Percentiles rank a stretch among this genome's conserved stretches.
These are phyloP conservation scores for Triangularia setosa DNA, from an alignment of 2,329 filamentous ascomycete genomes.

Conservation along the genomic window DNA sequence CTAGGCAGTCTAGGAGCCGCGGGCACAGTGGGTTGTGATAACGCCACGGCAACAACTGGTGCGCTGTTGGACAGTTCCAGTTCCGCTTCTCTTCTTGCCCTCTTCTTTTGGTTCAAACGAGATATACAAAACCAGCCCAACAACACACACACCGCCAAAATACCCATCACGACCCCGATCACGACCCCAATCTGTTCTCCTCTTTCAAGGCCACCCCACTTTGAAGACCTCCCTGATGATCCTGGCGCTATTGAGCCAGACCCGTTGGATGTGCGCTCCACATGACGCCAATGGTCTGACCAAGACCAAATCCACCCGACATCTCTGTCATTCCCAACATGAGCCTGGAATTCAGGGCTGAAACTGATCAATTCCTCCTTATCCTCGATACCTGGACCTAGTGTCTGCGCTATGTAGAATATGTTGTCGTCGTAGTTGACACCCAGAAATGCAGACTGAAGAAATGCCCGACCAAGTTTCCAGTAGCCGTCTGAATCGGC, in stretches of 20 bases:
- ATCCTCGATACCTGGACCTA: background rate
- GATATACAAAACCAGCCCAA: background rate
- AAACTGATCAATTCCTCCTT: background rate
- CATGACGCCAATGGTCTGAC: background rate
- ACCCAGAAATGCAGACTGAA: slow-evolving; percentile 12
- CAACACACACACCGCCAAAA: background rate
- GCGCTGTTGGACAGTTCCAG: too few relatives aligned
- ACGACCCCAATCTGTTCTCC: too few relatives aligned
- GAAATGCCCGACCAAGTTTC: background rate
- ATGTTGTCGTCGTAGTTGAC: slow-evolving; percentile 3
- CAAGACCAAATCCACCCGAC: background rate
- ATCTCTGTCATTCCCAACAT: background rate
- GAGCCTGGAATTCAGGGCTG: background rate
- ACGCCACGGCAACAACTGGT: background rate
- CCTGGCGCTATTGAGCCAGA: too few relatives aligned
- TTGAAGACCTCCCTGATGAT: too few relatives aligned
- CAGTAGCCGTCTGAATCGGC: background rate
- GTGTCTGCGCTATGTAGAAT: slow-evolving; percentile 1
- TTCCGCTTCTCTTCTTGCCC: too few relatives aligned
- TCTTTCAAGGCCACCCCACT: background rate
- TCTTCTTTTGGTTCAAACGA: background rate
- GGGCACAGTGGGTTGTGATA: background rate
- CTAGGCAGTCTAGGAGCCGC: background rate
- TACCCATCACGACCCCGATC: background rate
- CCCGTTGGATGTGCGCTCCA: background rate